phyloP scores from a whole-genome alignment of 257 asterid genomes.

The Mitragyna speciosa region DNA sequence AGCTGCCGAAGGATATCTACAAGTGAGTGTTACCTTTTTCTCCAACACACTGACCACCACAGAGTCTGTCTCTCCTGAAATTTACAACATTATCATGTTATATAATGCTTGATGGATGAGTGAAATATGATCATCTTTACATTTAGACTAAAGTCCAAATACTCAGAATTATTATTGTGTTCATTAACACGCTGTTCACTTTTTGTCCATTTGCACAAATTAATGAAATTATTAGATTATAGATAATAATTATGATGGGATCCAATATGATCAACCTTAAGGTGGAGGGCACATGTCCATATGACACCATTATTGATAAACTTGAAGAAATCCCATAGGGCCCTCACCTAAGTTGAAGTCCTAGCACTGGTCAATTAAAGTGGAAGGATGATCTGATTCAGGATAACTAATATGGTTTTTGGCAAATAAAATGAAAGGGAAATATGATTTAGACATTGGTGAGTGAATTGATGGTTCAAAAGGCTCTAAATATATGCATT shows the following conservation, averaged over 20 bases:
- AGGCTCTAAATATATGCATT: not conserved
- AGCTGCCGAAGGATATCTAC: slow-evolving; percentile 29
- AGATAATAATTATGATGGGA: not conserved
- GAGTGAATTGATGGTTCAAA: not conserved
- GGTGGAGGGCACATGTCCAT: not conserved
- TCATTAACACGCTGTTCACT: not conserved
- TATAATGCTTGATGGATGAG: not conserved
- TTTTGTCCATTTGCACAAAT: not conserved
- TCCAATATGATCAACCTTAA: not conserved
- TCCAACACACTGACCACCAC: slow-evolving; percentile 68
- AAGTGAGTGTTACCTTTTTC: slow-evolving; percentile 73
- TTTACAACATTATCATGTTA: not conserved
- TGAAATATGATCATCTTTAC: not conserved
- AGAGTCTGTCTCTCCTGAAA: slow-evolving; percentile 68
- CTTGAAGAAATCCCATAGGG: too few relatives aligned
- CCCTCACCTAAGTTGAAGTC: too few relatives aligned
- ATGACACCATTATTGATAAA: not conserved
- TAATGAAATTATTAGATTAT: not conserved
- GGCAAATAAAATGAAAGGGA: too few relatives aligned
- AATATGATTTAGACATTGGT: not conserved
- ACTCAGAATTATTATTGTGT: too few relatives aligned
- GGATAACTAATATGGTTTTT: too few relatives aligned
- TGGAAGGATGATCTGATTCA: too few relatives aligned
- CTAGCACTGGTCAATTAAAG: too few relatives aligned
- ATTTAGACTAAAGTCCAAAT: not conserved